These are phyloP conservation scores for Saccharomyces hybrid DNA, from an alignment of 1,139 yeast species.

Conservation along the genomic window DNA sequence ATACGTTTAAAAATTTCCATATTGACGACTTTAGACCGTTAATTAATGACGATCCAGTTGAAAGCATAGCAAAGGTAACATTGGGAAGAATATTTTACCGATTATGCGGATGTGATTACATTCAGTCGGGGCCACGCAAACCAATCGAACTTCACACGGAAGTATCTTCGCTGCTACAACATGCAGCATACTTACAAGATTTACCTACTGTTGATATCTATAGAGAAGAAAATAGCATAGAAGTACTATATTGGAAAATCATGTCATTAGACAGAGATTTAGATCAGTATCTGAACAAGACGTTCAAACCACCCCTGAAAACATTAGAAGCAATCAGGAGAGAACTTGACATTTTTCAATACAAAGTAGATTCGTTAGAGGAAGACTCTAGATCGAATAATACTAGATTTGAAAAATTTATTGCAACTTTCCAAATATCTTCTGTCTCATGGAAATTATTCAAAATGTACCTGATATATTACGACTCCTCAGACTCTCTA, in stretches of 20 bases:
- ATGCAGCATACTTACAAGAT: constrained; percentile 26
- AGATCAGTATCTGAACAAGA: constrained; percentile 17
- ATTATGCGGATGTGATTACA: constrained; percentile 23
- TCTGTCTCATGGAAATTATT: constrained; percentile 25
- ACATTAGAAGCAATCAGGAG: constrained; percentile 27
- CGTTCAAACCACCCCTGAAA: constrained; percentile 25
- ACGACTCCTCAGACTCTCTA: constrained; percentile 16
- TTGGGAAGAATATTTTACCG: constrained; percentile 28
- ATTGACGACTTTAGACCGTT: constrained; percentile 17
- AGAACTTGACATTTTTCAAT: constrained; percentile 18
- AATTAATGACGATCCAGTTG: constrained; percentile 18
- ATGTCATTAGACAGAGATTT: constrained; percentile 29
- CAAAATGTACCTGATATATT: constrained; percentile 22
- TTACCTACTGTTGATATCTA: constrained; percentile 22
- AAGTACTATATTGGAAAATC: constrained; percentile 27
- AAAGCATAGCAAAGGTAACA: constrained; percentile 20
- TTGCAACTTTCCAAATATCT: constrained; percentile 17
- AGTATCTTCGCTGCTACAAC: constrained; percentile 24
- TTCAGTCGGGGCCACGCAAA: constrained; percentile 22
- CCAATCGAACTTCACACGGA: constrained; percentile 21
- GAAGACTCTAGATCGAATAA: constrained; percentile 13
- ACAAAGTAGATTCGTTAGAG: constrained; percentile 12
- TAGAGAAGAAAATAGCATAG: constrained; percentile 26
- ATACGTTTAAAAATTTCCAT: constrained; percentile 21
- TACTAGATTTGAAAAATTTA: constrained; percentile 23